These are phyloP conservation scores for Arthrobotrys sphaeroides DNA, from an alignment of 2,329 filamentous ascomycete genomes.

Conservation along the genomic window DNA sequence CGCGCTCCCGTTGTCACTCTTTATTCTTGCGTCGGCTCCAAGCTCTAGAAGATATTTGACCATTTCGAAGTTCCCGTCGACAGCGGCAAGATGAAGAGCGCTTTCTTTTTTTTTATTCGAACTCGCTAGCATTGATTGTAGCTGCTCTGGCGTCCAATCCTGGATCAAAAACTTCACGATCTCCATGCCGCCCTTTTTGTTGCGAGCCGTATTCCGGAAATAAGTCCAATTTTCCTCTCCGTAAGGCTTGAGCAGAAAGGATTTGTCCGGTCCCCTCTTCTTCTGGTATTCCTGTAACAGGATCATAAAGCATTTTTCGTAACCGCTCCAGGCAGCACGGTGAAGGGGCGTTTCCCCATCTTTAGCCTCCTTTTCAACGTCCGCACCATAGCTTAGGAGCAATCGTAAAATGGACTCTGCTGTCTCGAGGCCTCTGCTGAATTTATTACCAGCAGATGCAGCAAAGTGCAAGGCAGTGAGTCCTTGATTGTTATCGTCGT, in stretches of 20 bases:
- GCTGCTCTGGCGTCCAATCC: slow-evolving; percentile 30
- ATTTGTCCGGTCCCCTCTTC: slow-evolving; percentile 31
- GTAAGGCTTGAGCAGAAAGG: slow-evolving; percentile 21
- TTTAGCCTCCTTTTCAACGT: slow-evolving; percentile 36
- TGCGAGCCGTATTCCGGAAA: slow-evolving; percentile 14
- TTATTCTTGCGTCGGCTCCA: slow-evolving; percentile 48
- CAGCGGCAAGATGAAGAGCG: slow-evolving; percentile 53
- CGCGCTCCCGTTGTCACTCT: slow-evolving; percentile 7
- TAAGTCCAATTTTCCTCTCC: slow-evolving; percentile 13
- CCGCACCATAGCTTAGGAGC: slow-evolving; percentile 27
- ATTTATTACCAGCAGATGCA: slow-evolving; percentile 3
- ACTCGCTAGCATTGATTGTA: slow-evolving; percentile 28
- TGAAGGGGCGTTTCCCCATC: slow-evolving; percentile 21
- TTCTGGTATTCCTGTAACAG: slow-evolving; percentile 44
- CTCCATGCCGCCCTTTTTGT: slow-evolving; percentile 7
- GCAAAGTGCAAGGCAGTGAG: slow-evolving; percentile 30
- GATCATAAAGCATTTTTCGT: slow-evolving; percentile 42
- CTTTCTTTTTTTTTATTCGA: slow-evolving; percentile 34
- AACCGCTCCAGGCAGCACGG: slow-evolving; percentile 22
- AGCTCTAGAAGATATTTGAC: slow-evolving; percentile 53
- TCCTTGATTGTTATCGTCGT: slow-evolving; percentile 47
- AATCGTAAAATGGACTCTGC: slow-evolving; percentile 31
- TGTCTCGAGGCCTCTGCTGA: slow-evolving; percentile 25
- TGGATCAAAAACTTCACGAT: slow-evolving; percentile 44
- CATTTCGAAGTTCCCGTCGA: slow-evolving; percentile 44